Percentiles rank a stretch among this genome's conserved stretches.
These are phyloP conservation scores for Tuber calosporum DNA, from an alignment of 495 filamentous ascomycete species.

Conservation along the genomic window DNA sequence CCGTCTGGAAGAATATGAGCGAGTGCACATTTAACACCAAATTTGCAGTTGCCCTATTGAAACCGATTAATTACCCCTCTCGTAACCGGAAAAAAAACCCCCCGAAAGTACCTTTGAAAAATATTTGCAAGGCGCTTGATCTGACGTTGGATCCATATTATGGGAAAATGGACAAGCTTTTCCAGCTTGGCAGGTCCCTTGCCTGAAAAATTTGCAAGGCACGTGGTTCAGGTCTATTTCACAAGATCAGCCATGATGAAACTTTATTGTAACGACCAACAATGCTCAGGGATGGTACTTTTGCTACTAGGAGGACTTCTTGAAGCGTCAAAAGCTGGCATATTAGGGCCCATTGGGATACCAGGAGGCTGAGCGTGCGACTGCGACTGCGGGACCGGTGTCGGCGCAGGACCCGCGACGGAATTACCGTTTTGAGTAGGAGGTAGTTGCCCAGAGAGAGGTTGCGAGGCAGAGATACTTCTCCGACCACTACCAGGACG, in stretches of 20 bases:
- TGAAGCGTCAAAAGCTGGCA: constrained; percentile 40
- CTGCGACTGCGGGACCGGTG: constrained; percentile 34
- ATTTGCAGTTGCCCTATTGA: constrained; percentile 92
- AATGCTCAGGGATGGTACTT: constrained; percentile 29
- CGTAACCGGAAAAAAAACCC: constrained; percentile 6
- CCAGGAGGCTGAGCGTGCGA: constrained; percentile 38
- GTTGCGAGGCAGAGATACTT: constrained; percentile 36
- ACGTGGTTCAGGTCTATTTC: constrained; percentile 85
- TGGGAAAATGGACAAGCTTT: constrained; percentile 94
- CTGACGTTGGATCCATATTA: constrained; percentile 67
- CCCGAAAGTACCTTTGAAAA: constrained; percentile 74
- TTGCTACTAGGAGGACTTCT: constrained; percentile 41
- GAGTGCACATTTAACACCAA: constrained; percentile 92
- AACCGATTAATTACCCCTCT: constrained; percentile 17
- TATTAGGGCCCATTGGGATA: constrained; percentile 35
- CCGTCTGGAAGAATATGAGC: constrained; percentile 92
- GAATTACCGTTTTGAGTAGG: constrained; percentile 29
- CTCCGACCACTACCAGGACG: constrained; percentile 33
- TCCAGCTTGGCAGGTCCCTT: constrained; percentile 93
- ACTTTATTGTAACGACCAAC: background rate
- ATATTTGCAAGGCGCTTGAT: constrained; percentile 91
- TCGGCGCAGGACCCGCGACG: constrained; percentile 23
- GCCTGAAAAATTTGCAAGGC: constrained; percentile 97
- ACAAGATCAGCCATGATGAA: constrained; percentile 19
- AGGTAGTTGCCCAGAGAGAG: constrained; percentile 35